Evolutionary conservation across 192 early-diverging fungal species (phyloP), one percentile per base, ranked within the genome.

Genomic region (Coemansia sp.): DNA sequence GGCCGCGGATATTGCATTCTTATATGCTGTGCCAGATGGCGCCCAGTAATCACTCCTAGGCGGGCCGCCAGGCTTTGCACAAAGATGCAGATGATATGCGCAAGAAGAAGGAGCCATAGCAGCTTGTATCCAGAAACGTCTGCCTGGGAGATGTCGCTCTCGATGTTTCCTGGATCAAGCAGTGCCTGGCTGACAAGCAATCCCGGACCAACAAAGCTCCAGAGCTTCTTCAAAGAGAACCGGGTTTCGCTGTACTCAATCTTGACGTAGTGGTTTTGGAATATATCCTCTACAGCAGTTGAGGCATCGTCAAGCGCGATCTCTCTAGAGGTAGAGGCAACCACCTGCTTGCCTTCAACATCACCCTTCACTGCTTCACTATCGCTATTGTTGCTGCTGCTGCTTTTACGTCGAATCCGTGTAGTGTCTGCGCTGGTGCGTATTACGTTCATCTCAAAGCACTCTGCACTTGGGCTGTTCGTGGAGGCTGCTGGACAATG

Each of bases 101-200:
- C 81, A 57, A 86, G 78, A 26, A 91, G 68, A 65, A 91, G 68
- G 57, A 89, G 59, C 89, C 89, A 91, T 19, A 91, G 71, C 49
- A 91, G 79, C 47, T 80, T 65, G 68, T 86, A 89, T 19, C 88
- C 88, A n/a, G 89, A 87, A 6, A 78, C 68, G 13, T 88, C 78
- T 37, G 87, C 89, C 47, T 84, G 75, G 66, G 89, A 88, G 6
- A 91, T 75, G 73, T 91, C 89, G 41, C 87, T 87, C 68, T 91
- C 89, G n/a, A 91, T 77, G 62, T 91, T 91, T 6, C 89, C 89
- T 19, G 89, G 89, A 65, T 91, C 89, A 7, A 91, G 74, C 58
- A 88, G 85, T 18, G 89, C 89, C 74, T 89, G 87, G 41, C 86
- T 78, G 69, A 85, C 77, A 12, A 85, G 72, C 46, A 80, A 62